These are phyloP conservation scores for Penicillium italicum DNA, from an alignment of 2,329 filamentous ascomycete species.

Conservation along the genomic window DNA sequence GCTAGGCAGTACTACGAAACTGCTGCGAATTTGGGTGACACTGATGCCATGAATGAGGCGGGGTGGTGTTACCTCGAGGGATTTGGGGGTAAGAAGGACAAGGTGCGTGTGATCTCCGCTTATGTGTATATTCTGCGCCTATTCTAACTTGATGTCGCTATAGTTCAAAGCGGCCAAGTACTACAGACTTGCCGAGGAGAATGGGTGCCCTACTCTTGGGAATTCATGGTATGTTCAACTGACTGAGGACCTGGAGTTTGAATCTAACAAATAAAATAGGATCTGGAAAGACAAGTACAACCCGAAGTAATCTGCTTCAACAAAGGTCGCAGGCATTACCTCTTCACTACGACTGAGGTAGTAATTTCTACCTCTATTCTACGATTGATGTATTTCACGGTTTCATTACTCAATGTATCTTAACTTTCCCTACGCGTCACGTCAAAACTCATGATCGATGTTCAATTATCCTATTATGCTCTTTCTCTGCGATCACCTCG, in stretches of 20 bases:
- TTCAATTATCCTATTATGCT: background rate
- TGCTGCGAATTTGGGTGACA: slow-evolving; percentile 91
- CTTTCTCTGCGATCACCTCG: background rate
- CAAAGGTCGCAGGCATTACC: background rate
- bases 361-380: background rate
- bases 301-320: slow-evolving; percentile 26
- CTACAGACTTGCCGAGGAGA: slow-evolving; percentile 84
- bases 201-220: slow-evolving; percentile 83
- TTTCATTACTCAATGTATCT: background rate
- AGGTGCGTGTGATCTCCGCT: slow-evolving; percentile 61
- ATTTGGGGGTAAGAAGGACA: slow-evolving; percentile 97
- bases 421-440: background rate
- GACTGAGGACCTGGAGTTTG: slow-evolving; percentile 13
- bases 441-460: background rate
- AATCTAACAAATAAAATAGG: slow-evolving; percentile 51
- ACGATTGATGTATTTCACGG: background rate
- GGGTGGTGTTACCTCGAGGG: slow-evolving; percentile 95
- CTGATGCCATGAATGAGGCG: slow-evolving; percentile 95
- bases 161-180: slow-evolving; percentile 70
- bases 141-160: slow-evolving; percentile 3
- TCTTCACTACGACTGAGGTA: background rate
- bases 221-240: slow-evolving; percentile 78
- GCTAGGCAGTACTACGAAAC: slow-evolving; percentile 94
- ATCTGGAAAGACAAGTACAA: slow-evolving; percentile 98
- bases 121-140: background rate